phyloP scores from a whole-genome alignment of 257 asterid species.

The Nemophila menziesii region DNA sequence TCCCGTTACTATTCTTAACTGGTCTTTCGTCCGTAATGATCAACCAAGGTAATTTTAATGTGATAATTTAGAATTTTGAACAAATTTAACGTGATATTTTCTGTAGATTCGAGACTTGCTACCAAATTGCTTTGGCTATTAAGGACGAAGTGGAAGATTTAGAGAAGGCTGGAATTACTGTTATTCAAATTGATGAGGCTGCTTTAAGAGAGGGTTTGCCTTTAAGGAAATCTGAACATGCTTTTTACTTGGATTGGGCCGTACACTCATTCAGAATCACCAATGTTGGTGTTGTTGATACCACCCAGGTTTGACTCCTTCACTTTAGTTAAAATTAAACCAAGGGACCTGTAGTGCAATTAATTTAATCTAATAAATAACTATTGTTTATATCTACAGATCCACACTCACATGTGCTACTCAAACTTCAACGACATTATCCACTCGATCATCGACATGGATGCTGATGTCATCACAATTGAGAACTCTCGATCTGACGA shows the following conservation, averaged over 20 bases:
- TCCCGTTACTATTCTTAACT: conserved; percentile 95
- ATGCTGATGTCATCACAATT: conserved; percentile 92
- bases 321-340: conserved; percentile 5
- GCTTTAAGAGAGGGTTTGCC: conserved; percentile 97
- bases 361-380: too few species aligned
- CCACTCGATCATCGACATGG: conserved; percentile 95
- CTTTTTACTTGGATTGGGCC: conserved; percentile 95
- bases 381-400: conserved; percentile 23
- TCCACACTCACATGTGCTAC: conserved; percentile 99
- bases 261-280: conserved; percentile 98
- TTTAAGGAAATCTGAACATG: conserved; percentile 84
- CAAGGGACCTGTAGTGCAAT: too few species aligned
- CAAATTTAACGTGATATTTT: conserved; percentile 6
- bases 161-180: conserved; percentile 82
- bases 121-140: conserved; percentile 89
- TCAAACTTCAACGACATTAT: conserved; percentile 97
- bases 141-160: conserved; percentile 98
- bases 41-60: conserved; percentile 63
- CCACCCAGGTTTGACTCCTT: conserved; percentile 63
- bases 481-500: conserved; percentile 97
- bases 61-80: neutral
- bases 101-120: conserved; percentile 76
- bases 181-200: conserved; percentile 91
- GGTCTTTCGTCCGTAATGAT: conserved; percentile 96
- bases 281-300: conserved; percentile 65